A percentile compares a stretch with the other conserved stretches of the same genome.
These are phyloP conservation scores for Metschnikowia shivogae DNA, from an alignment of 805 yeast species.

Conservation along the genomic window DNA sequence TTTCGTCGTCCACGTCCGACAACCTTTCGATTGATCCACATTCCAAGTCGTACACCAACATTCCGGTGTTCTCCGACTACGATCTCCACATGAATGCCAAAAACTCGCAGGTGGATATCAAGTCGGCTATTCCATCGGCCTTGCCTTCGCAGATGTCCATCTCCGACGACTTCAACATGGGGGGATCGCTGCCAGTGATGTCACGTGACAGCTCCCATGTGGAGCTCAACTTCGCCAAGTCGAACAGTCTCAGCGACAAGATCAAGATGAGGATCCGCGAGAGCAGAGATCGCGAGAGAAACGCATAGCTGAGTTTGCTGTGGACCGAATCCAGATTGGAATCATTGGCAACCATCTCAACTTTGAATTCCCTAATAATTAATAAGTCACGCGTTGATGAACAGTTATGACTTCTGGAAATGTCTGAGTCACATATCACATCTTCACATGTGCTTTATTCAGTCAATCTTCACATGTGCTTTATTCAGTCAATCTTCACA, in stretches of 20 bases:
- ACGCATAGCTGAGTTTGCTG: neutral
- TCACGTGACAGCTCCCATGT: constrained; percentile 26
- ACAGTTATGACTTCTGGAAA: too few relatives aligned
- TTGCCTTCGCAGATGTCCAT: constrained; percentile 28
- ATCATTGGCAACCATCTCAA: neutral
- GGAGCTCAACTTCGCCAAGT: constrained; percentile 30
- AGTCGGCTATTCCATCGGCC: constrained; percentile 12
- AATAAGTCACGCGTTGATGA: too few relatives aligned
- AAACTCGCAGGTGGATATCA: constrained; percentile 15
- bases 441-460: too few relatives aligned
- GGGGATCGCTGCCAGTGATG: constrained; percentile 12
- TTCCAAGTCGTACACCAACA: constrained; percentile 58
- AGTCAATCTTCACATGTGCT: too few relatives aligned
- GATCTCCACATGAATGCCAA: constrained; percentile 29
- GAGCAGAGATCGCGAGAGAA: constrained; percentile 21
- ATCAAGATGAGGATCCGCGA: constrained; percentile 36
- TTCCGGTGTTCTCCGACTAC: constrained; percentile 59
- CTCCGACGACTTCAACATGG: constrained; percentile 28
- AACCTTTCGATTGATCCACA: constrained; percentile 55
- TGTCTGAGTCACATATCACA: too few relatives aligned
- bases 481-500: too few relatives aligned
- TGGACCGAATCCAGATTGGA: neutral
- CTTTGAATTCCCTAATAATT: neutral
- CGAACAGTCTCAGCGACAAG: constrained; percentile 25
- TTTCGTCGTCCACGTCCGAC: constrained; percentile 47